A percentile compares a stretch with the other conserved stretches of the same genome.
Evolutionary conservation across 257 asterid genomes (phyloP).

Genomic region (Solanum raphanifolium): DNA sequence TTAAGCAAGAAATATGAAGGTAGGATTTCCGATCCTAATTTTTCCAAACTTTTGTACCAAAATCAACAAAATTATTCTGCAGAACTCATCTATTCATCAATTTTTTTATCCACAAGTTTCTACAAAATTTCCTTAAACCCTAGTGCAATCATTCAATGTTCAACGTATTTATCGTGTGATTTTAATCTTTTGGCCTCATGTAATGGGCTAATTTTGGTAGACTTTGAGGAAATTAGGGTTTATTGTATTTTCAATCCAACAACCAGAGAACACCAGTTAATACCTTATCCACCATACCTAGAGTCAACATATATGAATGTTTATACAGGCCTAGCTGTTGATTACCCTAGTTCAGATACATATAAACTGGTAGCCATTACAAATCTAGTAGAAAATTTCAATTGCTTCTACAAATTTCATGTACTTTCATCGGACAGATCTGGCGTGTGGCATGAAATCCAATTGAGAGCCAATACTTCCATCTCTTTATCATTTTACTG

Average conservation of each 20-base stretch:
- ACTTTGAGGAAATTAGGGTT: not conserved
- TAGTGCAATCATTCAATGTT: not conserved
- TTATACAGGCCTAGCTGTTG: too few species aligned
- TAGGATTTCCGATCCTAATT: not conserved
- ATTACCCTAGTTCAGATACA: too few species aligned
- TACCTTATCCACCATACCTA: not conserved
- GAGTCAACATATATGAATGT: not conserved
- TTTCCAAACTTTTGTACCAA: not conserved
- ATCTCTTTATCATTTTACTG: not conserved
- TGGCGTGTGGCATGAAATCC: not conserved
- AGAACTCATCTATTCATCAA: not conserved
- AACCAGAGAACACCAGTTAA: not conserved
- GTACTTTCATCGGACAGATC: not conserved
- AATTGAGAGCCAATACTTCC: not conserved
- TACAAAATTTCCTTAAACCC: not conserved
- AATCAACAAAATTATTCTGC: not conserved
- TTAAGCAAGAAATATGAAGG: not conserved
- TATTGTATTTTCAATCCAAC: not conserved
- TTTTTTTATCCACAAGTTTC: not conserved
- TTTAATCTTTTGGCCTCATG: not conserved
- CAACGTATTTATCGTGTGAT: not conserved
- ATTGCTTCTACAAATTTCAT: not conserved
- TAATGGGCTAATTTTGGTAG: not conserved
- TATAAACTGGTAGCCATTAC: too few species aligned
- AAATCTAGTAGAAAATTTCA: too few species aligned